These are phyloP conservation scores for Talaromyces sp. DNA, from an alignment of 2,329 filamentous ascomycete species.

Conservation along the genomic window DNA sequence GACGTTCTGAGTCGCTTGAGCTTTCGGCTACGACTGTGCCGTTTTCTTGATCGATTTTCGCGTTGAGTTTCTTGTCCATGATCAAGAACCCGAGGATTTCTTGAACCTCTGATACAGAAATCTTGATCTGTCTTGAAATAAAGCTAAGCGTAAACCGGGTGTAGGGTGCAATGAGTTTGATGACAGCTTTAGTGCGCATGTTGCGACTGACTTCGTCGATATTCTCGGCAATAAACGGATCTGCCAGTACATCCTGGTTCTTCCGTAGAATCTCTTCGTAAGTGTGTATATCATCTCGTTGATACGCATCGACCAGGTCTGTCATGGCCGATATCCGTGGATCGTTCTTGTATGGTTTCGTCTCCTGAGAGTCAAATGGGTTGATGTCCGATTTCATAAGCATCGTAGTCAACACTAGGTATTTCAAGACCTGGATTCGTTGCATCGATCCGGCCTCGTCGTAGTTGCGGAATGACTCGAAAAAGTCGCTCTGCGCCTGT, in stretches of 20 bases:
- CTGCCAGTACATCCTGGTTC: conserved; percentile 83
- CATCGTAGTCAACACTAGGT: conserved; percentile 94
- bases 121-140: conserved; percentile 83
- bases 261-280: conserved; percentile 85
- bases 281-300: conserved; percentile 85
- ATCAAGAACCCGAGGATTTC: conserved; percentile 96
- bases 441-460: conserved; percentile 96
- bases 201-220: conserved; percentile 98
- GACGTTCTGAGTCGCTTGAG: conserved; percentile 64
- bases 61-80: conserved; percentile 79
- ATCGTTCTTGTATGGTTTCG: conserved; percentile 95
- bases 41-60: conserved; percentile 82
- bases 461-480: conserved; percentile 98
- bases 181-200: conserved; percentile 92
- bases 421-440: conserved; percentile 95
- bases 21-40: conserved; percentile 80
- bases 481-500: conserved; percentile 94
- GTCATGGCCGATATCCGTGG: conserved; percentile 96
- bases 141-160: conserved; percentile 84
- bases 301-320: conserved; percentile 92
- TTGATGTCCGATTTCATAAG: conserved; percentile 98
- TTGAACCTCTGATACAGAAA: conserved; percentile 80
- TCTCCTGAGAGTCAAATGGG: conserved; percentile 97
- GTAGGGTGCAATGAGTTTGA: conserved; percentile 92
- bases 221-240: conserved; percentile 96